Percentiles rank a stretch among this genome's conserved stretches.
Evolutionary conservation across 1,139 yeast genomes (phyloP).

Genomic region (Blastobotrys proliferans): DNA sequence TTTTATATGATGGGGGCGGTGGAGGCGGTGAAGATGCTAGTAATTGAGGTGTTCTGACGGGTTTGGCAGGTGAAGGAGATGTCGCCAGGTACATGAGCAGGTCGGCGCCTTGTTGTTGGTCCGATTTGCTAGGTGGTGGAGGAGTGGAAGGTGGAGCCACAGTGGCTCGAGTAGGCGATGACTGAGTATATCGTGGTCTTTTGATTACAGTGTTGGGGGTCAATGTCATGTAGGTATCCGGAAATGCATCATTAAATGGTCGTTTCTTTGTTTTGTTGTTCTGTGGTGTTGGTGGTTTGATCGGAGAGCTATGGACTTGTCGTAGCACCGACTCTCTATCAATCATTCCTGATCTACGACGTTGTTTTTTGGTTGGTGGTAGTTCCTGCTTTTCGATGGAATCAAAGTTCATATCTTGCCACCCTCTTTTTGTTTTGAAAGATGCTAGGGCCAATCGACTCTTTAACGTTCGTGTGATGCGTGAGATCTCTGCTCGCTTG

Average conservation of each 20-base stretch:
- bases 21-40: too few relatives aligned
- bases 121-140: slow-evolving; percentile 15
- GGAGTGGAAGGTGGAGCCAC: slow-evolving; percentile 24
- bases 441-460: slow-evolving; percentile 40
- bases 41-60: too few relatives aligned
- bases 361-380: slow-evolving; percentile 2
- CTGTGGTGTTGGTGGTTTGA: neutral
- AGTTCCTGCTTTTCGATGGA: slow-evolving; percentile 33
- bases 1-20: neutral
- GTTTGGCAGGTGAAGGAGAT: slow-evolving; percentile 66
- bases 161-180: neutral
- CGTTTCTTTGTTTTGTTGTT: neutral
- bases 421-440: slow-evolving; percentile 40
- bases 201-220: slow-evolving; percentile 1
- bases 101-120: slow-evolving; percentile 79
- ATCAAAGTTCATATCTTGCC: slow-evolving; percentile 37
- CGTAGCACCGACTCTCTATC: neutral
- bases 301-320: neutral
- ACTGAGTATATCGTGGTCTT: slow-evolving; percentile 1
- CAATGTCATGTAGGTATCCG: neutral
- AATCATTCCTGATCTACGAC: slow-evolving; percentile 3
- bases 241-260: slow-evolving; percentile 4
- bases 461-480: slow-evolving; percentile 39
- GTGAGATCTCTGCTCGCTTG: slow-evolving; percentile 39
- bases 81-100: slow-evolving; percentile 77